Evolutionary conservation across 202 grass and related monocot genomes (phyloP).

Genomic region (Cymbopogon flexuosus): DNA sequence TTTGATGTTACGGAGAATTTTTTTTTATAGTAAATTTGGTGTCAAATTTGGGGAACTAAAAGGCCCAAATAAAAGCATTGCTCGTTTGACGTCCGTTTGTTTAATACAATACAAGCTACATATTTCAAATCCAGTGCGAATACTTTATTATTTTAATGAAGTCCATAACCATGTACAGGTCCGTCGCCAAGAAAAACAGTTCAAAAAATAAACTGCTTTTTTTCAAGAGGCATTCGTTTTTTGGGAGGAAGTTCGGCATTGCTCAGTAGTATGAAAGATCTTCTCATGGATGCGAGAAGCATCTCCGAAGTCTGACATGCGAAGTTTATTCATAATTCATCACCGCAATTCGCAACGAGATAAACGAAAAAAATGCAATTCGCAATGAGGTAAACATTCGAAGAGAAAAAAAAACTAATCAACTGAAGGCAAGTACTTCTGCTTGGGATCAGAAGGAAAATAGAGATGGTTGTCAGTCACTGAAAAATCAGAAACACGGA

Average conservation of each 20-base stretch:
- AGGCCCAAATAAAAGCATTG: too few species aligned
- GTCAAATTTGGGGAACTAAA: too few species aligned
- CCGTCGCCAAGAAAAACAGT: too few species aligned
- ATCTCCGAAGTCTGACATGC: constrained; percentile 98
- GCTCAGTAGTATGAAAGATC: constrained; percentile 60
- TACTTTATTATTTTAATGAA: too few species aligned
- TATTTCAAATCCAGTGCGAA: too few species aligned
- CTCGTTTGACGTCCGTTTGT: too few species aligned
- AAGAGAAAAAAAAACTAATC: neutral
- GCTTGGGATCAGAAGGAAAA: constrained; percentile 47
- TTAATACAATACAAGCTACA: too few species aligned
- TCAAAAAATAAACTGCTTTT: too few species aligned
- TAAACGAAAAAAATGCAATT: neutral
- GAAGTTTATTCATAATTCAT: constrained; percentile 66
- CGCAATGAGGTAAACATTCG: neutral
- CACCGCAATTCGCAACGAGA: constrained; percentile 13
- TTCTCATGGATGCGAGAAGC: constrained; percentile 61
- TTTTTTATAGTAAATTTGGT: too few species aligned
- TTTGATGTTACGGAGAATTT: too few species aligned
- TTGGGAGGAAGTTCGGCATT: neutral
- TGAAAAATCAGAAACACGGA: constrained; percentile 84
- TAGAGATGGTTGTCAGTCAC: constrained; percentile 50
- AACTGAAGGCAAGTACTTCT: neutral
- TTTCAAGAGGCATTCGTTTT: neutral
- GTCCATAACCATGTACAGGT: too few species aligned